Base-by-base conservation (phyloP, 805 yeast genomes). In the Teunomyces stri region DNA sequence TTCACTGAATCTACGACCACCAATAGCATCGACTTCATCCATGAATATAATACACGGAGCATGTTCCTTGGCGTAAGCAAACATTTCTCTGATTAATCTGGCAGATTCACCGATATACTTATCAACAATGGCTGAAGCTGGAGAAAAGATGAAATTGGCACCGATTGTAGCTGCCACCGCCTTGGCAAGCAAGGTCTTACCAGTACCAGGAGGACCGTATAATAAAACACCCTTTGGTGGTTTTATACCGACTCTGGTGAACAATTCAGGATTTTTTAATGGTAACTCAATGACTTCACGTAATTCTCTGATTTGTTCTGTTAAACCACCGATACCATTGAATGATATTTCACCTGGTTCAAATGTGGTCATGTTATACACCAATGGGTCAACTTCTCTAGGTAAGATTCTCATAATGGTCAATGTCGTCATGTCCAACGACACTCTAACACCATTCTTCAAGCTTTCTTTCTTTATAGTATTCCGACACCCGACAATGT, bases 111-210 rank as follows among this genome's bases (percentile, higher is more conserved):
- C 99, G 63, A 92, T 92, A 70, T 94, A 92, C 69, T 92, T 92
- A 70, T 92, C 99, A 44, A 92, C 99, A 64, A 92, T 92, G 42
- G 96, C 98, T 10, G 96, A 87, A 0, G 98, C 97, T 10, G 98
- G 98, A n/a, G 96, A 87, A 61, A 94, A 94, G 53, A 92, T 92
- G 73, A 92, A 92, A 70, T 92, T 92, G 31, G 97, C 97, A 47
- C 98, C 98, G 61, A 94, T 89, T 4, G 98, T 94, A 38, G 98
- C 98, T 4, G 99, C 98, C 39, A 91, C 97, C 0, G 98, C 98
- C 62, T 94, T 91, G 13, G 99, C 99, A 61, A 92, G 78, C 50
- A 92, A 74, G 0, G 99, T 92, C 67, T 92, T 92, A 63, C 99
- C 98, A 0, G 99, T 94, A 60, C 99, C 99, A 20, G 99, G 99